Evolutionary conservation across 805 yeast species (phyloP).

Genomic region (Yamadazyma sp.): DNA sequence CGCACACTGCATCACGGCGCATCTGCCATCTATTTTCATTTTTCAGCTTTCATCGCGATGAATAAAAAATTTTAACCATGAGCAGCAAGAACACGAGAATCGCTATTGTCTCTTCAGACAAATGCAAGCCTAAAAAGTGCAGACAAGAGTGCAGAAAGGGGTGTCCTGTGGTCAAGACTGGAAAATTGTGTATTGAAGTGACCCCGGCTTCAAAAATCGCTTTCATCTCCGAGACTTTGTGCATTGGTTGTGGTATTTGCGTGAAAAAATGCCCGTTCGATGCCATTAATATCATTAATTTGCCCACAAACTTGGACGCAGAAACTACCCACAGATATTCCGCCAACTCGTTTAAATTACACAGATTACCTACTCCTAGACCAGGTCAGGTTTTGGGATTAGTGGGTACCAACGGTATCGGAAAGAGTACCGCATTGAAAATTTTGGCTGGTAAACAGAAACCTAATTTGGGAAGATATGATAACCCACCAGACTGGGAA

Average conservation of each 20-base stretch:
- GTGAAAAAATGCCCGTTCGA: conserved; percentile 98
- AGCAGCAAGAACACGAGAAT: conserved; percentile 67
- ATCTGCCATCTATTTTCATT: conserved; percentile 4
- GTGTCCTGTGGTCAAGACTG: conserved; percentile 98
- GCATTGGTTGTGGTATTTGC: conserved; percentile 99
- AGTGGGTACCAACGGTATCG: conserved; percentile 99
- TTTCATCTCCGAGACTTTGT: conserved; percentile 87
- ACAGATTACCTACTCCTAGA: conserved; percentile 96
- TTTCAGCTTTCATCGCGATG: conserved; percentile 6
- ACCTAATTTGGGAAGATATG: conserved; percentile 92
- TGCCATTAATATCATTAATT: conserved; percentile 91
- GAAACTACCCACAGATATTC: conserved; percentile 97
- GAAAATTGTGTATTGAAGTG: conserved; percentile 96
- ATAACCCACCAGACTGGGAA: conserved; percentile 97
- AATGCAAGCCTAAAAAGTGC: conserved; percentile 97
- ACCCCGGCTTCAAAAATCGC: conserved; percentile 88
- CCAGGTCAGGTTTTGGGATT: conserved; percentile 98
- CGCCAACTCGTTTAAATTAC: conserved; percentile 96
- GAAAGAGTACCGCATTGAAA: conserved; percentile 95
- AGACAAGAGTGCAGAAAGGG: conserved; percentile 96
- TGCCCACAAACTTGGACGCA: conserved; percentile 90
- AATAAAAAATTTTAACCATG: conserved; percentile 22
- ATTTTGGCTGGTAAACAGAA: conserved; percentile 96
- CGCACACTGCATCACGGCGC: no score
- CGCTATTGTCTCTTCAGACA: conserved; percentile 92